phyloP scores from a whole-genome alignment of 2,329 filamentous ascomycete genomes.

The Calonectria pauciramosa region DNA sequence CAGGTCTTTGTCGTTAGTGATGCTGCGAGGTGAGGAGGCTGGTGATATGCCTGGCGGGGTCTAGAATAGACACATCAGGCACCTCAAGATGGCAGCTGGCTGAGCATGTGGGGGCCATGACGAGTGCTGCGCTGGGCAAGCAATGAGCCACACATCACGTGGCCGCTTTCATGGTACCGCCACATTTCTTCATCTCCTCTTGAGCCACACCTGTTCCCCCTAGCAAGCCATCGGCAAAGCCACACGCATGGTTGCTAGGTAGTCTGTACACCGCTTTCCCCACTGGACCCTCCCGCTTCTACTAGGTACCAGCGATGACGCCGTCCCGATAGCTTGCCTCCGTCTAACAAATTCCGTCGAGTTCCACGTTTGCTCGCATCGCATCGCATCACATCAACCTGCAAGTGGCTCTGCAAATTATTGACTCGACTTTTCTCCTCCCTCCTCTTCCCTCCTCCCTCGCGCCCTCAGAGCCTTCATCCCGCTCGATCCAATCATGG shows the following conservation, averaged over 20 bases:
- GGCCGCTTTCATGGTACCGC: not conserved
- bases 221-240: constrained; percentile 19
- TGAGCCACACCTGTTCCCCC: not conserved
- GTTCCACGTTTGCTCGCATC: constrained; percentile 17
- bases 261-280: constrained; percentile 44
- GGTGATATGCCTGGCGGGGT: constrained; percentile 29
- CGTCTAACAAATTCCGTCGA: constrained; percentile 15
- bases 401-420: constrained; percentile 15
- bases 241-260: constrained; percentile 20
- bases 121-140: constrained; percentile 25
- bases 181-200: not conserved
- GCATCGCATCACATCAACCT: constrained; percentile 20
- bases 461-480: constrained; percentile 28
- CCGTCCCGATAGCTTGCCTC: constrained; percentile 30
- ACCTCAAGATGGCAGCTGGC: constrained; percentile 26
- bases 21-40: constrained; percentile 27
- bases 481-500: constrained; percentile 59
- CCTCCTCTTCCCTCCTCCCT: not conserved
- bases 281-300: constrained; percentile 37
- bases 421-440: constrained; percentile 12
- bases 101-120: constrained; percentile 30
- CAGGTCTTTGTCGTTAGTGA: constrained; percentile 18
- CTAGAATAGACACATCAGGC: constrained; percentile 29
- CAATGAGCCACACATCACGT: constrained; percentile 29
- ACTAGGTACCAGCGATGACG: constrained; percentile 53